phyloP scores from a whole-genome alignment of 1,139 yeast genomes.

The Suhomyces terraborum region DNA sequence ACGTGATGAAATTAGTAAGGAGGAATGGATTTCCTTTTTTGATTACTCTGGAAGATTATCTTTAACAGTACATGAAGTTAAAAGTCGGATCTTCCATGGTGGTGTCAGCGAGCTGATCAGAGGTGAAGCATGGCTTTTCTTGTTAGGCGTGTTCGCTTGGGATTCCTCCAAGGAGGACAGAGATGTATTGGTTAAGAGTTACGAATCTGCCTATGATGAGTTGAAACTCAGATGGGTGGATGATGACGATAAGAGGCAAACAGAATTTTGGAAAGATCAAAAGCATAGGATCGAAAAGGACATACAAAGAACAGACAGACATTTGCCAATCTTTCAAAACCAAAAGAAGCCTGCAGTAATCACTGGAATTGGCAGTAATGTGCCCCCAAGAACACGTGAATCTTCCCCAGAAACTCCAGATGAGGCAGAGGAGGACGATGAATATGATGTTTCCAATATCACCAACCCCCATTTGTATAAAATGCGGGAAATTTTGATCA shows the following conservation, averaged over 20 bases:
- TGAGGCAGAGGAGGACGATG: constrained; percentile 39
- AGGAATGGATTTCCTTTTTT: constrained; percentile 87
- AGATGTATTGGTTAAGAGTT: constrained; percentile 53
- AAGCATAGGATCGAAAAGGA: constrained; percentile 89
- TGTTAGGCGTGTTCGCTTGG: constrained; percentile 88
- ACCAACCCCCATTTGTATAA: constrained; percentile 67
- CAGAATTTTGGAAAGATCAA: constrained; percentile 86
- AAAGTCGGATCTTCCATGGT: constrained; percentile 85
- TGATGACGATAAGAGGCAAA: constrained; percentile 54
- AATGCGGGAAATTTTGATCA: constrained; percentile 76
- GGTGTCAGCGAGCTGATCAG: constrained; percentile 67
- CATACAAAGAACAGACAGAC: constrained; percentile 87
- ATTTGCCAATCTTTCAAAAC: constrained; percentile 63
- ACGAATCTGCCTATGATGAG: constrained; percentile 64
- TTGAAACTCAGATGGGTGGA: constrained; percentile 70
- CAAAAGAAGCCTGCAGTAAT: constrained; percentile 26
- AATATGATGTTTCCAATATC: constrained; percentile 52
- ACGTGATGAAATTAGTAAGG: constrained; percentile 60
- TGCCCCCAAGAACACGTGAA: constrained; percentile 17
- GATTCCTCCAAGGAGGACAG: constrained; percentile 75
- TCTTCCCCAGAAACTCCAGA: constrained; percentile 46
- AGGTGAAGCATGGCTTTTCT: constrained; percentile 80
- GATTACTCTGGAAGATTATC: constrained; percentile 74
- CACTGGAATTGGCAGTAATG: constrained; percentile 14
- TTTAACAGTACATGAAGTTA: constrained; percentile 74